Base-by-base conservation (phyloP, 2,329 filamentous ascomycete genomes). In the Bisporella sp. region DNA sequence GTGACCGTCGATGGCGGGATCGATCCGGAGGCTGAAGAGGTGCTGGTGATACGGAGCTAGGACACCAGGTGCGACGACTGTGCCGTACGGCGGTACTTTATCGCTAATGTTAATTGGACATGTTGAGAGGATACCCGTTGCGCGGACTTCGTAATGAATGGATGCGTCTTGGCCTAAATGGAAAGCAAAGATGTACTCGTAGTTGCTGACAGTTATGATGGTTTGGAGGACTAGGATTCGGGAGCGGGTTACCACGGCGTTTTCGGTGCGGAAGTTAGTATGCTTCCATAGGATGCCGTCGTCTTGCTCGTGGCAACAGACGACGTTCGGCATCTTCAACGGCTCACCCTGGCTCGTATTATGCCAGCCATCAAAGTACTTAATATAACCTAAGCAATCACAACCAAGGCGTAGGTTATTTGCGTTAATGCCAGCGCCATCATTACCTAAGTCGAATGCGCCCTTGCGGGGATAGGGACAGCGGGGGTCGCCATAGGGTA, bases 201-300 rank as follows among this genome's bases (percentile, higher is more conserved):
- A 87, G 67, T 87, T 87, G 31, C 79, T 78, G 2, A 86, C 73
- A 0, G 82, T 87, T 32, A 62, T 62, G 33, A 62, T 61, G 1
- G 57, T 57, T 33, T 62, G 60, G 1, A 62, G 49, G 29, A 62
- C 57, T 2, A 62, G 49, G 6, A 60, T 56, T 39, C 60, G 54
- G 37, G 57, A 60, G 7, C 59, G 51, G 5, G 56, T 53, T 21
- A 62, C 11, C 4, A 39, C 12, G 4, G 33, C 31, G 11, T 37
- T 39, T 6, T 2, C 71, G 0, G 80, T 85, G 3, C 82, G 73
- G 69, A 77, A 84, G 68, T 86, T 85, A 6, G 81, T 84, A 66
- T 86, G 82, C 62, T 86, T 86, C 81, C 81, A 85, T 11, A 75
- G 73, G 48, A 87, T 83, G 3, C 83, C 84, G 49, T 79, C 77